Evolutionary conservation across 2,329 filamentous ascomycete species (phyloP), one percentile per base, ranked within the genome.

Genomic region (Penicillium sp.): DNA sequence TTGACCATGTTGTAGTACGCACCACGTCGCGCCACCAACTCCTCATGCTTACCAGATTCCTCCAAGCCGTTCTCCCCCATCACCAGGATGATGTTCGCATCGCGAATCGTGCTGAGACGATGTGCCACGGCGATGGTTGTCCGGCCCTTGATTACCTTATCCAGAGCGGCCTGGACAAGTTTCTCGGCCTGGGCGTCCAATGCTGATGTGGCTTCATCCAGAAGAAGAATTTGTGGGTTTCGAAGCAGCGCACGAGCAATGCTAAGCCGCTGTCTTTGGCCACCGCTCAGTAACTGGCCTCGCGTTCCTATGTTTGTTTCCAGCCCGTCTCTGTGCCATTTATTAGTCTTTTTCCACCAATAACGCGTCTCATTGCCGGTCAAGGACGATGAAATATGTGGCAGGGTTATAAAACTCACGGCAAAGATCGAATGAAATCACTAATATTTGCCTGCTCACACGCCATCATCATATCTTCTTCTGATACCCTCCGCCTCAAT

Each of bases 91-190:
- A 91, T 91, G 71, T 96, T 87, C 0, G 91, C 91, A 64, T 91
- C 85, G 71, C 83, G 88, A 74, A 96, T 92, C 7, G 91, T 96
- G 1, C 89, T 92, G 5, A 96, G 80, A 63, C 91, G 84, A 75
- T 96, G 91, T 28, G 91, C 91, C 68, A 96, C 95, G 3, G 89
- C 88, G 64, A 96, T 92, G 2, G 90, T 95, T 0, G 91, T 96
- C 47, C 91, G 82, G 12, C 90, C 90, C 59, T 85, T 80, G 1
- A 89, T 81, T n/a, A 90, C 91, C 46, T 82, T 85, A 63, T 95
- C 90, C 5, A 96, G 80, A 12, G 91, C 91, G 33, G 88, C 88
- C 70, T 95, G 91, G 1, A 96, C 90, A 9, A 92, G 86, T 49
- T 88, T 89, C 73, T 96, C 91, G 1, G 89, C 91, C 66, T 90